Base-by-base conservation (phyloP, 1,284 basidiomycete genomes). In the Cutaneotrichosporon sp. region DNA sequence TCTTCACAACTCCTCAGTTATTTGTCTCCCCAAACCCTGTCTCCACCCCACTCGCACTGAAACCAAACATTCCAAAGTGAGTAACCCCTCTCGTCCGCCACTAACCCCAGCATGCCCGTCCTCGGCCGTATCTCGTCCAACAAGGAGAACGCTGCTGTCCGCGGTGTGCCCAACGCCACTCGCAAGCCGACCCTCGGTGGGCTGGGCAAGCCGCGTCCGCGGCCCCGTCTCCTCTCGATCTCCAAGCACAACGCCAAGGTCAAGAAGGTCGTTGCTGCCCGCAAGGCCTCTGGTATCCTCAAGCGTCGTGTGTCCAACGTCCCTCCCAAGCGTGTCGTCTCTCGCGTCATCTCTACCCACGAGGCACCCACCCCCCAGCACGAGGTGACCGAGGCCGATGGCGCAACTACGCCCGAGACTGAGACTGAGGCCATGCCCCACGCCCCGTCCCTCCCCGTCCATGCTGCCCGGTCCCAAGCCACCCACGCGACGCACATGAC, bases 61-160 rank as follows among this genome's bases (percentile, higher is more conserved):
- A n/a, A 12, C 35, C 35, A 37, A 37, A 42, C 24, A 42, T 25
- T 16, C n/a, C 24, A 31, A 17, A 27, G 42, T 43, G 42, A 31
- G 42, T 43, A 6, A 9, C 38, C 42, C 25, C 5, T 10, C 42
- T 12, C n/a, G 16, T 8, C 44, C 14, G 1, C 27, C 27, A 20
- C 27, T 20, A 44, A 24, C 19, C 45, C 38, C 27, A 37, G 24
- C 33, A 34, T 34, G 32, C 25, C 19, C n/a, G 24, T 43, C 37
- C 37, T 49, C 54, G 26, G 39, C 24, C 54, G 54, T 37, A 42
- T 49, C 31, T 49, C 50, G 35, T 61, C 62, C 33, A 64, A 67
- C 58, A 63, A 63, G 49, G 61, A 62, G 46, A 61, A 62, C 54
- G 44, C 50, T 22, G 44, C 25, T 33, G 19, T 51, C 38, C 29